Base-by-base conservation (phyloP, 2,329 filamentous ascomycete species). In the Trichoderma polysporum region DNA sequence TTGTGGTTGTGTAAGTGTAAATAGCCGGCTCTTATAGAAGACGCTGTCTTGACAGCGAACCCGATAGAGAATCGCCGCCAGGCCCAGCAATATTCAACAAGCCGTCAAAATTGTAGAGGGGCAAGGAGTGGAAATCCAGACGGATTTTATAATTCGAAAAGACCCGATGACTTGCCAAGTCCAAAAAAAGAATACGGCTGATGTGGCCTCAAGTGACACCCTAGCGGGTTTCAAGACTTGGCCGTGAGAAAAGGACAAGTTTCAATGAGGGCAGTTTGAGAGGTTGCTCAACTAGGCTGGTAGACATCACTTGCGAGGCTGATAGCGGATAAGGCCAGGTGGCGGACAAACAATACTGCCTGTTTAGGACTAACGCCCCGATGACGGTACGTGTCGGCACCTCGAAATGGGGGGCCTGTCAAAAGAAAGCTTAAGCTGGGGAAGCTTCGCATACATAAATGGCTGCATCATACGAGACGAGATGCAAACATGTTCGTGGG, bases 231-330 rank as follows among this genome's bases (percentile, higher is more conserved):
- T 35, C 58, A 63, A 57, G 52, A 52, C 41, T 39, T 66, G 22
- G 64, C 53, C 56, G 56, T 53, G 41, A 57, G 70, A 77, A 79
- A 72, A 79, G 77, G 76, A 79, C 77, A 79, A 76, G 69, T 79
- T 76, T 72, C 72, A 74, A 68, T 70, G 69, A 68, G 27, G 37
- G 35, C 27, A 10, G 29, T 17, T 39, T 63, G 58, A 53, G 67
- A 66, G 39, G 67, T 67, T 60, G 33, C 49, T 66, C 17, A 41
- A 35, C 29, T 31, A 53, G 39, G 52, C 27, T 27, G 9, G 25
- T 33, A 35, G 33, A 15, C 58, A 52, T 25, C 47, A 50, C 13
- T 50, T 68, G 69, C 66, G 60, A 69, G 69, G 68, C 68, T 69
- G 63, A 58, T 39, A 31, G 27, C 17, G 49, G 65, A 71, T 69